Evolutionary conservation across 2,329 filamentous ascomycete species (phyloP), one percentile per base, ranked within the genome.

Genomic region (Orbilia blumenaviensis): DNA sequence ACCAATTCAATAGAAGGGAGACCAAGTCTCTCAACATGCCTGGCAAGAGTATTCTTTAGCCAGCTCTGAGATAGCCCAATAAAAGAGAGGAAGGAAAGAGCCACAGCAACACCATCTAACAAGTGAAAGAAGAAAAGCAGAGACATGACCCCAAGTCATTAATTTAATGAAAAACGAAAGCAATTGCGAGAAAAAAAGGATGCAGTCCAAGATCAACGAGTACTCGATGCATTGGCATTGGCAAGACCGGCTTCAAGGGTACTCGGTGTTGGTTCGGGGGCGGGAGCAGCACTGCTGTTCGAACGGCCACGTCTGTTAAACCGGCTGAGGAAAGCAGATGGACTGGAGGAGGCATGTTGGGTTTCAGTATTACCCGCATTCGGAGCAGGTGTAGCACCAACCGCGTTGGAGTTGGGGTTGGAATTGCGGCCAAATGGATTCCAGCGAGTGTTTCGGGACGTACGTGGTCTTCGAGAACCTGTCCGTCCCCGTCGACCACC

Each of bases 191-290:
- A 36, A 64, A 61, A 61, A 60, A 60, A 32, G 48, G 18, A 54
- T 18, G n/a, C 10, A 36, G 77, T 66, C 42, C 54, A 54, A 34
- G 62, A 76, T 68, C 64, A 68, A 58, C 75, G 76, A 34, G 62
- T 54, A 23, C 42, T 46, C 56, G 73, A 66, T 56, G 78, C 25
- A 58, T 76, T 71, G 44, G 52, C 46, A 42, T 77, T 76, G 3
- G 68, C 61, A 66, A 77, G 54, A 32, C 78, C 78, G 64, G 78
- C 78, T 58, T 79, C 78, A 25, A 79, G 72, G 23, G 48, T 56
- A 41, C 73, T 58, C 32, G 78, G 78, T 61, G 78, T 79, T 41
- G 77, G 76, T 21, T 77, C 71, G 1, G 50, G 25, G 14, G 27
- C 38, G n/a, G 50, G 14, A 16, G 61, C 66, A 3, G 62, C 52